phyloP scores from a whole-genome alignment of 495 filamentous ascomycete genomes.

The Platismatia glauca region DNA sequence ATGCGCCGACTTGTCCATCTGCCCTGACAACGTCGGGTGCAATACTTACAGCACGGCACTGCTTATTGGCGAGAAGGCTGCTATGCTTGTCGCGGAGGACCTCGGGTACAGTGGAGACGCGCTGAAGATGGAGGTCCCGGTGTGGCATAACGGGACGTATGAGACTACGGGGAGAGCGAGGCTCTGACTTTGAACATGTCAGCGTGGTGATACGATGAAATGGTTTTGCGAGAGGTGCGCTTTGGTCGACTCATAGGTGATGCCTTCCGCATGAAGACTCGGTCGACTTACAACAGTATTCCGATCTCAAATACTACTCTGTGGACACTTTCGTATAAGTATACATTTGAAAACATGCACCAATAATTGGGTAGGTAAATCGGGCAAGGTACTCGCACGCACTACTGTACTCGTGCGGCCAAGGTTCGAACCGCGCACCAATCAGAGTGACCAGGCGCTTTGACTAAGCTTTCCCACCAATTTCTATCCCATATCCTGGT shows the following conservation, averaged over 20 bases:
- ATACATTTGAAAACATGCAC: too few relatives aligned
- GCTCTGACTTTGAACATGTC: constrained; percentile 21
- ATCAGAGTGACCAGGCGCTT: too few relatives aligned
- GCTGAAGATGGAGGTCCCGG: constrained; percentile 66
- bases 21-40: constrained; percentile 74
- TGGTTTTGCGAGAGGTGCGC: background rate
- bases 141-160: constrained; percentile 35
- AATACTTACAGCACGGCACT: constrained; percentile 69
- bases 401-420: too few relatives aligned
- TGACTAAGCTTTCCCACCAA: too few relatives aligned
- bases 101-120: constrained; percentile 65
- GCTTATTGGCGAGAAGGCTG: constrained; percentile 76
- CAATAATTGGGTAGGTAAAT: too few relatives aligned
- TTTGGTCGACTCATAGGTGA: background rate
- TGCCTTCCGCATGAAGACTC: background rate
- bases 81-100: constrained; percentile 62
- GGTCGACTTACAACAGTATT: too few relatives aligned
- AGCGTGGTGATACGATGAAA: background rate
- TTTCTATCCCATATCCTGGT: too few relatives aligned
- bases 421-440: too few relatives aligned
- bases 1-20: constrained; percentile 72
- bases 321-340: too few relatives aligned
- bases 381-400: too few relatives aligned
- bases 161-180: constrained; percentile 34
- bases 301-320: too few relatives aligned